phyloP scores from a whole-genome alignment of 805 yeast genomes.

The Cyberlindnera galapagoensis region DNA sequence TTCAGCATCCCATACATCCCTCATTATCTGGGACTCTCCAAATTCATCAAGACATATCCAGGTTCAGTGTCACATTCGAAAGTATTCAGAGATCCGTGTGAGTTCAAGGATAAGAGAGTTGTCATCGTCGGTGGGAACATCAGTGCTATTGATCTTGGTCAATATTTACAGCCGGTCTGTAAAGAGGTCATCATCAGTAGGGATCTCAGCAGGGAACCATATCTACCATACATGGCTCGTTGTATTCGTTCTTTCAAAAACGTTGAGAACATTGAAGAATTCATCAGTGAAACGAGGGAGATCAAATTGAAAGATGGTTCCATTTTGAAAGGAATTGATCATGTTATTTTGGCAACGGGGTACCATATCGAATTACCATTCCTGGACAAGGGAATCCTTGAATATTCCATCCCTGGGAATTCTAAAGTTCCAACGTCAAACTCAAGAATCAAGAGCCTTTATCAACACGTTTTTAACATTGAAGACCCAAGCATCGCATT shows the following conservation, averaged over 20 bases:
- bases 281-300: constrained; percentile 23
- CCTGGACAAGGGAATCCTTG: constrained; percentile 21
- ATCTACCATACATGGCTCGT: constrained; percentile 34
- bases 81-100: constrained; percentile 36
- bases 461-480: constrained; percentile 40
- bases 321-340: constrained; percentile 29
- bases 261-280: constrained; percentile 24
- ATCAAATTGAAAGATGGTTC: constrained; percentile 29
- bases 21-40: constrained; percentile 38
- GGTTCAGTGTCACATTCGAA: constrained; percentile 46
- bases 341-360: constrained; percentile 37
- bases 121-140: constrained; percentile 40
- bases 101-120: constrained; percentile 34
- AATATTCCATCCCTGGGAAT: constrained; percentile 22
- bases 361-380: constrained; percentile 38
- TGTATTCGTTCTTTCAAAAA: constrained; percentile 21
- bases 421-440: constrained; percentile 16
- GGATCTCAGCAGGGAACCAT: constrained; percentile 57
- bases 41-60: constrained; percentile 35
- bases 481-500: constrained; percentile 41
- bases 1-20: constrained; percentile 54
- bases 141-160: constrained; percentile 38
- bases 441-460: constrained; percentile 34
- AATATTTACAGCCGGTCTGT: constrained; percentile 32
- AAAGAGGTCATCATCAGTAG: constrained; percentile 56